Conservation (phyloP, 495 filamentous ascomycete species). For the Chaetomium tenue region DNA sequence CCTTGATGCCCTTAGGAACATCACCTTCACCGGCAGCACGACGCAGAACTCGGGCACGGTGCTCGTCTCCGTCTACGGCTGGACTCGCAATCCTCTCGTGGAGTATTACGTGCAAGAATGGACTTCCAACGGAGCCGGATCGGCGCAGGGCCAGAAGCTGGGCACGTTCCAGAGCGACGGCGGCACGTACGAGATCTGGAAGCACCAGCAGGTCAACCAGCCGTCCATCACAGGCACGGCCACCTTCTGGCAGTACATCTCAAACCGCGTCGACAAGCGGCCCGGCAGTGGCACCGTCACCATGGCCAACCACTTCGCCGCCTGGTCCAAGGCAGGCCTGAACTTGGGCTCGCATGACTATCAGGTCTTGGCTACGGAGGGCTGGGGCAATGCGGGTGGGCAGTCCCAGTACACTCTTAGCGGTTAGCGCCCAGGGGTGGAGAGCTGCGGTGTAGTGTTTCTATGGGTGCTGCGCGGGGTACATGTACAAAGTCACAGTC, state of each 20-base stretch:
- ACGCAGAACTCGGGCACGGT: conserved; percentile 26
- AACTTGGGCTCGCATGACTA: conserved; percentile 54
- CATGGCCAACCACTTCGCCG: conserved; percentile 57
- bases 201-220: conserved; percentile 51
- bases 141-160: conserved; percentile 37
- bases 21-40: conserved; percentile 28
- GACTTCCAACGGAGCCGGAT: conserved; percentile 56
- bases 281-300: conserved; percentile 43
- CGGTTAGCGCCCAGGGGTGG: too few species aligned
- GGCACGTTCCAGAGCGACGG: conserved; percentile 57
- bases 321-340: conserved; percentile 52
- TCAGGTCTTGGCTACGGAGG: conserved; percentile 57
- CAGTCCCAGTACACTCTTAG: conserved; percentile 31
- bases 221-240: conserved; percentile 56
- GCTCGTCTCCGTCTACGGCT: conserved; percentile 49
- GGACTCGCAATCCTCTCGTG: conserved; percentile 59
- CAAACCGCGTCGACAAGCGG: conserved; percentile 46
- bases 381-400: conserved; percentile 36
- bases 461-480: too few species aligned
- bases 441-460: too few species aligned
- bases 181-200: conserved; percentile 58
- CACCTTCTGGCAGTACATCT: conserved; percentile 63
- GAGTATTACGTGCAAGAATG: conserved; percentile 65
- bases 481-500: too few species aligned
- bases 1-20: conserved; percentile 21